Conservation (phyloP, 352 stramenopile species). For the Phytophthora pinifolia region DNA sequence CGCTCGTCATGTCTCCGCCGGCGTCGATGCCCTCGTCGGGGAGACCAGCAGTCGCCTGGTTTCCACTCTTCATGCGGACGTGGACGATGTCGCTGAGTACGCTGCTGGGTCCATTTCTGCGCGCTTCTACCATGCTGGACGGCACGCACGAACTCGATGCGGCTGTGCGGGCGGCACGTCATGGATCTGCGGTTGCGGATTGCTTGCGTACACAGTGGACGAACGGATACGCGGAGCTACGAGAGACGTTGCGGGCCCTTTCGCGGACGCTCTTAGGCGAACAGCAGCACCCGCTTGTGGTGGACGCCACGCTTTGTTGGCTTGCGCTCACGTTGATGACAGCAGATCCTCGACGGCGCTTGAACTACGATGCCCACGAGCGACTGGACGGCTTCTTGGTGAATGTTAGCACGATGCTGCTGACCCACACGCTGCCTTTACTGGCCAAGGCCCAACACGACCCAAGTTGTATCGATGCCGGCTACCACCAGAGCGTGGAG, state of each 20-base stretch:
- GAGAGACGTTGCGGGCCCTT: constrained; percentile 33
- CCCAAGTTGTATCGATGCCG: constrained; percentile 37
- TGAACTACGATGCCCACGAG: constrained; percentile 52
- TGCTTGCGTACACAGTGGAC: constrained; percentile 53
- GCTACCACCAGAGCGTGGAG: constrained; percentile 50
- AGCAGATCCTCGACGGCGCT: constrained; percentile 44
- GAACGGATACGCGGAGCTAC: constrained; percentile 39
- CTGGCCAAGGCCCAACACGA: constrained; percentile 30
- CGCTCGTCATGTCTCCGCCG: constrained; percentile 33
- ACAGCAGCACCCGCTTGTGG: constrained; percentile 49
- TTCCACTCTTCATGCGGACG: constrained; percentile 41
- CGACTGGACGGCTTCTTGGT: constrained; percentile 68
- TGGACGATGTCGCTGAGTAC: constrained; percentile 58
- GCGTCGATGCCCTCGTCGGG: constrained; percentile 15
- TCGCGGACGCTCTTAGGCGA: constrained; percentile 35
- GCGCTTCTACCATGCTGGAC: constrained; percentile 66
- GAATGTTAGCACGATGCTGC: constrained; percentile 58
- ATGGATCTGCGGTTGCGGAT: constrained; percentile 25
- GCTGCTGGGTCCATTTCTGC: constrained; percentile 64
- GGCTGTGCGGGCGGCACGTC: constrained; percentile 23
- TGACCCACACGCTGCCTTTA: constrained; percentile 41
- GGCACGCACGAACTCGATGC: constrained; percentile 52
- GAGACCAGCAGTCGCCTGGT: constrained; percentile 34
- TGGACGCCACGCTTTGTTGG: constrained; percentile 62
- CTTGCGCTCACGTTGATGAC: constrained; percentile 47